Percentiles rank a stretch among this genome's conserved stretches.
phyloP scores from a whole-genome alignment of 495 filamentous ascomycete species.

The Cercophora sp. region DNA sequence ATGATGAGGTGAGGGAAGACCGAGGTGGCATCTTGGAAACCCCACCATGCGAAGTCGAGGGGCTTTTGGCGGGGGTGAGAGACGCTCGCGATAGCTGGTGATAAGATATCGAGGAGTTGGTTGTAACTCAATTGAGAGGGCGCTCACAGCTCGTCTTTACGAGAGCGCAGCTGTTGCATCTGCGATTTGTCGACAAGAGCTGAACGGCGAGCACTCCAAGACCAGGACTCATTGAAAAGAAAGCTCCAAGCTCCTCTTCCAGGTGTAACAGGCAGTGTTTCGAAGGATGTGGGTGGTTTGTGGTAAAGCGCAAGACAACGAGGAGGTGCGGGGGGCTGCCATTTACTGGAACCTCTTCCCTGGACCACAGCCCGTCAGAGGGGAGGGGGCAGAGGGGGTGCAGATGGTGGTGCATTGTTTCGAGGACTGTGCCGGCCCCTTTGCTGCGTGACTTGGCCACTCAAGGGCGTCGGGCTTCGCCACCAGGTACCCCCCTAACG shows the following conservation, averaged over 20 bases:
- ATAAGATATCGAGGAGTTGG: constrained; percentile 28
- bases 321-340: constrained; percentile 25
- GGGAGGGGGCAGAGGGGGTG: constrained; percentile 13
- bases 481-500: constrained; percentile 7
- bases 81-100: constrained; percentile 34
- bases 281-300: constrained; percentile 34
- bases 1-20: constrained; percentile 82
- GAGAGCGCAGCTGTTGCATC: constrained; percentile 23
- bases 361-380: constrained; percentile 1
- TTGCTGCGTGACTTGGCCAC: constrained; percentile 10
- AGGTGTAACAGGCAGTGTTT: constrained; percentile 49
- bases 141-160: constrained; percentile 19
- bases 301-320: constrained; percentile 17
- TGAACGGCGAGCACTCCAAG: constrained; percentile 14
- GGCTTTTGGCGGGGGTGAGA: constrained; percentile 27
- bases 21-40: constrained; percentile 73
- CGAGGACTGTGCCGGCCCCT: constrained; percentile 14
- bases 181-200: constrained; percentile 18
- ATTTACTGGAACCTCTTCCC: constrained; percentile 1
- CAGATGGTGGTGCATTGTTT: constrained; percentile 12
- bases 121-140: constrained; percentile 36
- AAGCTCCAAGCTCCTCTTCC: constrained; percentile 31
- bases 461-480: constrained; percentile 3
- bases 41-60: constrained; percentile 47
- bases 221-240: constrained; percentile 17